Percentiles rank a stretch among this genome's conserved stretches.
These are phyloP conservation scores for Beauveria brongniartii DNA, from an alignment of 2,329 filamentous ascomycete species.

Conservation along the genomic window DNA sequence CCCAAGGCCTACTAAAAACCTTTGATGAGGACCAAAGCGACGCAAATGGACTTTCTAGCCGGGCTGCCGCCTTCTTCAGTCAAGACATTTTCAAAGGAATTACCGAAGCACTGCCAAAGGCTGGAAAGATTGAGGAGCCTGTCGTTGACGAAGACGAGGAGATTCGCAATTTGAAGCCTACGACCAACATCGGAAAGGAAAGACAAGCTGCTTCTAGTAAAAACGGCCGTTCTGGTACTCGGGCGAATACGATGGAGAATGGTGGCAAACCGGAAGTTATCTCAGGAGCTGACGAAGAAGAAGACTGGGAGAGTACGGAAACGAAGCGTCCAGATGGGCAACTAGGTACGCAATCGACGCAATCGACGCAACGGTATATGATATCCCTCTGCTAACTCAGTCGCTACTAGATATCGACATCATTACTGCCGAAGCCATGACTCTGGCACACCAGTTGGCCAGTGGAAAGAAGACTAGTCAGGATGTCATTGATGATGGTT, in stretches of 20 bases:
- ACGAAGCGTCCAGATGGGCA: constrained; percentile 56
- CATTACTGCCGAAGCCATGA: constrained; percentile 99
- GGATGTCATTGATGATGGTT: constrained; percentile 82
- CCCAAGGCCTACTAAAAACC: constrained; percentile 31
- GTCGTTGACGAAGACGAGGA: constrained; percentile 25
- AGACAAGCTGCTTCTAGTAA: constrained; percentile 5
- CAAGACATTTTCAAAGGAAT: constrained; percentile 91
- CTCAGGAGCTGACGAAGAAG: constrained; percentile 39
- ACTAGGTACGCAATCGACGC: constrained; percentile 40
- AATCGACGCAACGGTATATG: not conserved
- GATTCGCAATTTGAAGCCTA: constrained; percentile 16
- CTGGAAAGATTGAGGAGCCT: constrained; percentile 24
- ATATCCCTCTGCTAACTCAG: constrained; percentile 15
- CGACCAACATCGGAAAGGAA: constrained; percentile 24
- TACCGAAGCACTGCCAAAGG: constrained; percentile 47
- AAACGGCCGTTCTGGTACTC: constrained; percentile 18
- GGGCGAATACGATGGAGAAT: constrained; percentile 29
- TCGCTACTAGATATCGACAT: constrained; percentile 74
- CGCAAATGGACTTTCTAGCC: constrained; percentile 56
- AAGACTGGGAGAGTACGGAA: constrained; percentile 59
- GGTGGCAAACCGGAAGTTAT: constrained; percentile 52
- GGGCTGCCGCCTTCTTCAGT: constrained; percentile 83
- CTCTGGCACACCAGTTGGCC: constrained; percentile 83
- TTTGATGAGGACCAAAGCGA: constrained; percentile 24
- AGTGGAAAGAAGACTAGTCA: constrained; percentile 72